Percentiles rank a stretch among this genome's conserved stretches.
Conservation (phyloP, 768 basidiomycete species). For the Inosperma sp. region DNA sequence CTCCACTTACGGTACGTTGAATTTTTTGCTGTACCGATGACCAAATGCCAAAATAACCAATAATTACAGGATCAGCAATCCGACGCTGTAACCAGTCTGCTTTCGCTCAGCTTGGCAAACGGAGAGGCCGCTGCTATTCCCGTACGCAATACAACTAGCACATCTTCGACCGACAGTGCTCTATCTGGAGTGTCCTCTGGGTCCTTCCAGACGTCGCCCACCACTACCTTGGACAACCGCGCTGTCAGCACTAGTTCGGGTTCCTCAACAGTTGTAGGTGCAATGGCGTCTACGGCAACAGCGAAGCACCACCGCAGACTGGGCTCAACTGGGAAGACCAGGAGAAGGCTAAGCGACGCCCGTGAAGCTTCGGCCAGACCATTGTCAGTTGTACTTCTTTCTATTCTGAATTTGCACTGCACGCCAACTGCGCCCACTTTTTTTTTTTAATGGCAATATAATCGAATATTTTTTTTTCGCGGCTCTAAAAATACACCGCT, state of each 20-base stretch:
- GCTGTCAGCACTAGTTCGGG: slow-evolving; percentile 40
- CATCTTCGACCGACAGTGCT: slow-evolving; percentile 6
- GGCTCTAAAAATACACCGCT: too few species aligned
- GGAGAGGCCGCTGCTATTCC: slow-evolving; percentile 47
- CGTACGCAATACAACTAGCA: slow-evolving; percentile 15
- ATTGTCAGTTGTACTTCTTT: slow-evolving; percentile 47
- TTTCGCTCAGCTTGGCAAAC: slow-evolving; percentile 66
- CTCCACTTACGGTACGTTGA: neutral
- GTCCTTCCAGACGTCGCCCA: slow-evolving; percentile 23
- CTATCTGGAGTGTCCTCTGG: slow-evolving; percentile 13
- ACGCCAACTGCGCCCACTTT: neutral
- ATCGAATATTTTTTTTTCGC: slow-evolving; percentile 7
- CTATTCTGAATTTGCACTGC: neutral
- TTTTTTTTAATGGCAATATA: slow-evolving; percentile 7
- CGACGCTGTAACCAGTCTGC: slow-evolving; percentile 51
- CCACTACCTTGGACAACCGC: slow-evolving; percentile 36
- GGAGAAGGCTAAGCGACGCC: slow-evolving; percentile 73
- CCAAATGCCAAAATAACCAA: too few species aligned
- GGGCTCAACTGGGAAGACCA: slow-evolving; percentile 64
- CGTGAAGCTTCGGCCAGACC: slow-evolving; percentile 72
- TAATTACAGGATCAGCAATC: slow-evolving; percentile 27
- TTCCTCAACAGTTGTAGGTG: neutral
- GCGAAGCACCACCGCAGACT: slow-evolving; percentile 61
- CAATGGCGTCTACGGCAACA: slow-evolving; percentile 26
- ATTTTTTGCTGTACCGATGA: neutral